Evolutionary conservation across 2,329 filamentous ascomycete species (phyloP).

Genomic region (Aureobasidium leucospermi): DNA sequence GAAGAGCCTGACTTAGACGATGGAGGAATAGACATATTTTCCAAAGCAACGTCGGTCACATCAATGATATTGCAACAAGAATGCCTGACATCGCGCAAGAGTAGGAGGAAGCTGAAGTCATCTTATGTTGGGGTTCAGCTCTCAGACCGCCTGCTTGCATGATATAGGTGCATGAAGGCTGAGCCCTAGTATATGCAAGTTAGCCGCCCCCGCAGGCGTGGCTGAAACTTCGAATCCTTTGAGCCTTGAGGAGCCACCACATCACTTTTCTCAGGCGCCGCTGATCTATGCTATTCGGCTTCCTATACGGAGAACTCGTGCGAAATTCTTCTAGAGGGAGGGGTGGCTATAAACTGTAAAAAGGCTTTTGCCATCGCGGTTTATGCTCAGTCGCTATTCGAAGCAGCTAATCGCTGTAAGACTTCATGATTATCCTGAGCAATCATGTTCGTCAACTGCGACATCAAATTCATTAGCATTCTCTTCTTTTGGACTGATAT

Average conservation of each 20-base stretch:
- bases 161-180: neutral
- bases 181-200: neutral
- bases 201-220: neutral
- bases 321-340: too few species aligned
- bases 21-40: too few species aligned
- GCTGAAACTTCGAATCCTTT: neutral
- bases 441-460: neutral
- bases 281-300: too few species aligned
- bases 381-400: neutral
- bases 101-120: neutral
- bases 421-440: neutral
- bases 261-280: too few species aligned
- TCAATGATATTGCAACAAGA: too few species aligned
- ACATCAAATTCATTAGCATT: neutral
- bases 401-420: neutral
- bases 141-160: neutral
- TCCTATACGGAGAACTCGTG: too few species aligned
- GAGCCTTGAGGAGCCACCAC: neutral
- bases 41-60: too few species aligned
- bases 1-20: too few species aligned
- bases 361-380: neutral
- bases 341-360: neutral
- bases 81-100: too few species aligned
- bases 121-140: neutral
- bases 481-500: neutral